Percentiles rank a stretch among this genome's conserved stretches.
Evolutionary conservation across 768 basidiomycete genomes (phyloP).

Genomic region (Coprinellus aureogranulatus): DNA sequence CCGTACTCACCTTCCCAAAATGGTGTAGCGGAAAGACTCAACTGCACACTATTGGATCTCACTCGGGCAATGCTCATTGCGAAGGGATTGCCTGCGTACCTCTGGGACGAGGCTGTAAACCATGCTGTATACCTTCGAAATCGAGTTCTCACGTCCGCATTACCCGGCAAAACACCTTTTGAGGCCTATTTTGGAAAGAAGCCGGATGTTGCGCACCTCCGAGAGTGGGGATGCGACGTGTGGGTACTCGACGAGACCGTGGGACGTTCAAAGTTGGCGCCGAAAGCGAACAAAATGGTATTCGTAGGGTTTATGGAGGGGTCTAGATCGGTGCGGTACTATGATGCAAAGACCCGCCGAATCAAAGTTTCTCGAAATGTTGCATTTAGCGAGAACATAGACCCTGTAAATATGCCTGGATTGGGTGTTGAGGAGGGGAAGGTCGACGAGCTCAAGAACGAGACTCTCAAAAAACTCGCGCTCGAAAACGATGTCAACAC

Average conservation of each 20-base stretch:
- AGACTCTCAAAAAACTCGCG: not conserved
- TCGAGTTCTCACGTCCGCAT: constrained; percentile 16
- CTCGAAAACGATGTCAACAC: not conserved
- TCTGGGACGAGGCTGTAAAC: constrained; percentile 22
- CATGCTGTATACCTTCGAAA: constrained; percentile 22
- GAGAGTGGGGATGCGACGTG: constrained; percentile 36
- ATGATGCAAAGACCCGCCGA: constrained; percentile 9
- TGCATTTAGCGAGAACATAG: constrained; percentile 16
- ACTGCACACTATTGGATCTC: constrained; percentile 6
- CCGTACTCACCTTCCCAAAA: constrained; percentile 39
- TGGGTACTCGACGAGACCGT: constrained; percentile 25
- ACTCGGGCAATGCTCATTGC: constrained; percentile 2
- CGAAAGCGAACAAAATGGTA: constrained; percentile 3
- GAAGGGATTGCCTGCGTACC: constrained; percentile 11
- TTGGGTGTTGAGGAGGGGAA: constrained; percentile 14
- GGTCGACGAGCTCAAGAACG: not conserved
- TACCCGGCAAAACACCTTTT: constrained; percentile 23
- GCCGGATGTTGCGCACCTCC: constrained; percentile 26
- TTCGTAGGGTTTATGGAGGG: constrained; percentile 21
- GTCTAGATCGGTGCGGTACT: constrained; percentile 20
- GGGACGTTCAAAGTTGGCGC: constrained; percentile 1
- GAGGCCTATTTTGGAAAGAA: constrained; percentile 18
- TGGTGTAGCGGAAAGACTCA: constrained; percentile 32
- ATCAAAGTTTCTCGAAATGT: constrained; percentile 21
- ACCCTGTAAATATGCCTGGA: constrained; percentile 3